Base-by-base conservation (phyloP, 2,329 filamentous ascomycete genomes). In the Talaromyces verruculosus region DNA sequence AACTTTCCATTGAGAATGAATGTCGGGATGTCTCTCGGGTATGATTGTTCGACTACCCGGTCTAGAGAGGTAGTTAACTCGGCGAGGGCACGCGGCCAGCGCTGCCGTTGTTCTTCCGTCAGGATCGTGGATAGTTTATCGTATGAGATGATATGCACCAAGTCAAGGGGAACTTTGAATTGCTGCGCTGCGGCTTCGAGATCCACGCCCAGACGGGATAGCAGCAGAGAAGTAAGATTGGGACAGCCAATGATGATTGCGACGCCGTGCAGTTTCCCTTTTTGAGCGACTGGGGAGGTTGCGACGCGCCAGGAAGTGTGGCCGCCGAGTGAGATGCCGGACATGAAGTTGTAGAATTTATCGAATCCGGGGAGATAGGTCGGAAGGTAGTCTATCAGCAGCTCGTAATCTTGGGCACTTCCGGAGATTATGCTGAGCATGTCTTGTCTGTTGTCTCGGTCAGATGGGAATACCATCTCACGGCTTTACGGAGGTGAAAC, bases 271-370 rank as follows among this genome's bases (percentile, higher is more conserved):
- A 66, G 35, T 19, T 66, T 66, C 5, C 53, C 47, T 11, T 39
- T 66, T 30, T 10, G 13, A 0, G 62, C 62, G 11, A 47, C 37
- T 7, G 35, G 17, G 11, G 61, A 47, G 7, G 65, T 66, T 37
- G 51, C 65, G 8, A 66, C n/a, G n/a, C 65, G 65, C 61, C 61
- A 66, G 51, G 65, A 53, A 6, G 53, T 66, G 30, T 66, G 65
- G 7, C 65, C 65, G 1, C 65, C 65, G 5, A 66, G 65, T 1
- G 65, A 66, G 6, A 60, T 47, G 15, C 65, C 65, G 7, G 65
- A 66, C 61, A 66, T 53, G 53, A 66, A 51, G 33, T 61, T 66
- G 15, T 63, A 66, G 37, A 66, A 63, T 11, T 11, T 63, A 4
- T 53, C 43, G 49, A 66, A 66, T 11, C 63, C 51, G 0, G 65